Base-by-base conservation (phyloP, 768 basidiomycete genomes). In the Ramaria sp. region DNA sequence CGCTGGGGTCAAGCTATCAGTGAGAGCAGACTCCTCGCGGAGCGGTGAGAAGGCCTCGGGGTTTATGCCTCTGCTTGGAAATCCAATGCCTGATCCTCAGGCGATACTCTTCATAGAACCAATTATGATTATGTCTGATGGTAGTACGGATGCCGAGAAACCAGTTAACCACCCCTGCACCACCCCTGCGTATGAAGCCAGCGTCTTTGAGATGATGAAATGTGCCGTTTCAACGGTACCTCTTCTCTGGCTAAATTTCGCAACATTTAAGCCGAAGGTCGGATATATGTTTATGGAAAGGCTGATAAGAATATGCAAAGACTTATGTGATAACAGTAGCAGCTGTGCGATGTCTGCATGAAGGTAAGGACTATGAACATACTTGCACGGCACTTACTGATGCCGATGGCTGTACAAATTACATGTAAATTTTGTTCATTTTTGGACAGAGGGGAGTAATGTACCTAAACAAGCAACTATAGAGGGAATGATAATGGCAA, bases 391-490 rank as follows among this genome's bases (percentile, higher is more conserved):
- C 15, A 37, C 28, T n/a, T 27, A 52, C 51, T 38, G 22, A 52
- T 41, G 25, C 51, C 51, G 42, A 52, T 43, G 3, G 28, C 51
- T 52, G 20, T 12, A 51, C 9, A 5, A 34, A 24, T 39, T 25
- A 22, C 16, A 10, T 16, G 7, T 20, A 28, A 20, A 7, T 6
- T 37, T 18, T 7, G 5, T 2, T 6, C 20, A 12, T n/a, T n/a
- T n/a, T n/a, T n/a, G 3, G 38, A 39, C 22, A 20, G 12, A 49
- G 8, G 16, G 20, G 20, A 20, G 8, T n/a, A 24, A 37, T 6
- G 6, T 42, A 52, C 51, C 51, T 39, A 52, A 52, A 27, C 51
- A 38, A 27, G 42, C 28, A n/a, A 52, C 28, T 24, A 52, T 52
- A 16, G 42, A 52, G 10, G 42, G 27, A 24, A 43, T 20, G 22